A percentile compares a stretch with the other conserved stretches of the same genome.
Conservation (phyloP, 108 stramenopile species). For the Skeletonema tropicum region DNA sequence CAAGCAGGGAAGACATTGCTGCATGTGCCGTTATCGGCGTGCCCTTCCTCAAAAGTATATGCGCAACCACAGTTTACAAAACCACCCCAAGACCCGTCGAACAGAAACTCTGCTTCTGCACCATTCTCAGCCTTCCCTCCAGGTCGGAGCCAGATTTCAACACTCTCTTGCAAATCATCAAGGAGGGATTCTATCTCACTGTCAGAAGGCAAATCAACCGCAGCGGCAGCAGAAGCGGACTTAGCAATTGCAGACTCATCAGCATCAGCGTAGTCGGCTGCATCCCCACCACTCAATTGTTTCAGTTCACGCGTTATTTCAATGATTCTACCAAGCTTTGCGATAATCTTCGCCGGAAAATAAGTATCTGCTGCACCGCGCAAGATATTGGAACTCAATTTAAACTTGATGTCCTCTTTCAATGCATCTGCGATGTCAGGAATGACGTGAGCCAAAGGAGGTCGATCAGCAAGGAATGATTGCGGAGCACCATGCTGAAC, state of each 20-base stretch:
- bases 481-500: constrained; percentile 47
- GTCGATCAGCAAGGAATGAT: constrained; percentile 73
- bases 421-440: constrained; percentile 57
- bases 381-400: constrained; percentile 74
- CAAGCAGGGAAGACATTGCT: constrained; percentile 81
- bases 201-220: constrained; percentile 54
- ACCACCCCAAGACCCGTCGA: constrained; percentile 90
- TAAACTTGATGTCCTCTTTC: constrained; percentile 58
- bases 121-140: constrained; percentile 73
- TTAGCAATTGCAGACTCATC: constrained; percentile 32
- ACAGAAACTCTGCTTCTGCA: constrained; percentile 85
- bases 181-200: constrained; percentile 60
- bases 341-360: constrained; percentile 90
- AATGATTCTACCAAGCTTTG: constrained; percentile 89
- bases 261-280: constrained; percentile 26
- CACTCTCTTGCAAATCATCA: constrained; percentile 60
- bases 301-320: constrained; percentile 81
- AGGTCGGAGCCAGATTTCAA: constrained; percentile 88
- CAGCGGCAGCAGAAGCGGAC: constrained; percentile 51
- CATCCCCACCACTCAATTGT: constrained; percentile 44
- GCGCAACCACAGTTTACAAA: constrained; percentile 92
- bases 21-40: constrained; percentile 52
- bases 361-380: constrained; percentile 95
- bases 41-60: constrained; percentile 55
- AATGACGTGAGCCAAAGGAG: constrained; percentile 54